phyloP scores from a whole-genome alignment of 2,329 filamentous ascomycete genomes.

The Lithohypha guttulata region DNA sequence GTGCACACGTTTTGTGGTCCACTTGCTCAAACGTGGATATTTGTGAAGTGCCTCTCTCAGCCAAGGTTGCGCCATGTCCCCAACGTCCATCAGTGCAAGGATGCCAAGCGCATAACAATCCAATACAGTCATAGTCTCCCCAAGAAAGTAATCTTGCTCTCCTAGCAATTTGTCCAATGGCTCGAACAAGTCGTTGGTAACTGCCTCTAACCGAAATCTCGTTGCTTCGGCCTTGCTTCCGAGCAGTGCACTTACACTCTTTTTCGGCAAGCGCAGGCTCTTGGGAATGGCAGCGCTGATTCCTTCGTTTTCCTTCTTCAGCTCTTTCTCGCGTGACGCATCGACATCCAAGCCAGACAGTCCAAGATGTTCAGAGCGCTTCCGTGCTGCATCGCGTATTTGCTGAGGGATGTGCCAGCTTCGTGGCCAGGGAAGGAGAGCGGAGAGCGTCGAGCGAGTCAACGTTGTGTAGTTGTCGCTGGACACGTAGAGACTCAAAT shows the following conservation, averaged over 20 bases:
- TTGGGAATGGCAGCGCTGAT: slow-evolving; percentile 27
- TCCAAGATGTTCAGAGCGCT: slow-evolving; percentile 58
- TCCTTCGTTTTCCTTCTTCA: slow-evolving; percentile 27
- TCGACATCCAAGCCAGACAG: slow-evolving; percentile 59
- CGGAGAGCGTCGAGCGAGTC: slow-evolving; percentile 71
- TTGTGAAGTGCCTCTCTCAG: slow-evolving; percentile 47
- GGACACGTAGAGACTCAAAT: slow-evolving; percentile 82
- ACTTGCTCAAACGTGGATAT: slow-evolving; percentile 35
- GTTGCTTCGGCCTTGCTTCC: slow-evolving; percentile 57
- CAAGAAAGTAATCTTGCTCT: slow-evolving; percentile 44
- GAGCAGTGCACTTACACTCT: slow-evolving; percentile 52
- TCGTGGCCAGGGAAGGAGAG: slow-evolving; percentile 71
- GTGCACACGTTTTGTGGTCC: slow-evolving; percentile 29
- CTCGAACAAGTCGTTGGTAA: slow-evolving; percentile 60
- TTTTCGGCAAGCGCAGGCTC: slow-evolving; percentile 45
- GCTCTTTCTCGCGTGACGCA: slow-evolving; percentile 29
- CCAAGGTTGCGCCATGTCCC: slow-evolving; percentile 53
- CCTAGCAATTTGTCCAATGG: slow-evolving; percentile 56
- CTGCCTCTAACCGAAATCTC: slow-evolving; percentile 63
- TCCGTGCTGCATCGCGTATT: slow-evolving; percentile 58
- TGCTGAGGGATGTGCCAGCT: slow-evolving; percentile 76
- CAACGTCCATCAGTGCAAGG: slow-evolving; percentile 59
- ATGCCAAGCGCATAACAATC: slow-evolving; percentile 78
- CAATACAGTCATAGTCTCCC: slow-evolving; percentile 47
- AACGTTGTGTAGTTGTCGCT: slow-evolving; percentile 71